phyloP scores from a whole-genome alignment of 148 eudicot species.

The Selenicereus undatus region DNA sequence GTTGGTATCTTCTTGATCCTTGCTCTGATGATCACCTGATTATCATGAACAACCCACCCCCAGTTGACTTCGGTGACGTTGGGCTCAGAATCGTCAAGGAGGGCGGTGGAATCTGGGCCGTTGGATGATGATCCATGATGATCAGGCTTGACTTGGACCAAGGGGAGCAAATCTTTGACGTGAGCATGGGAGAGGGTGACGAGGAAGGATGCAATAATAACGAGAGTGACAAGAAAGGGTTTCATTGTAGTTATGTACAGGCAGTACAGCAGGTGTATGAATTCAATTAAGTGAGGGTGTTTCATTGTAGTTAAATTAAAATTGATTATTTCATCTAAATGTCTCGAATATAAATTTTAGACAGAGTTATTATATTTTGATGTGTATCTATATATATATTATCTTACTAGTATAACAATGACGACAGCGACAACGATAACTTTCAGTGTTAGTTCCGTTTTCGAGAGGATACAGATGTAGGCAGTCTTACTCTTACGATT shows the following conservation, averaged over 20 bases:
- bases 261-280: background rate
- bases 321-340: no score
- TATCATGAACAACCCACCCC: background rate
- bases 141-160: constrained; percentile 1
- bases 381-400: no score
- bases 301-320: background rate
- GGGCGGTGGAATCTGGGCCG: background rate
- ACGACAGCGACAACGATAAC: no score
- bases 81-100: no score
- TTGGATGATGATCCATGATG: background rate
- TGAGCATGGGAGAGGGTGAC: background rate
- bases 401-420: no score
- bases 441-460: no score
- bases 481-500: no score
- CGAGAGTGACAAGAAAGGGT: background rate
- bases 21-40: background rate
- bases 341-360: no score
- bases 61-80: background rate
- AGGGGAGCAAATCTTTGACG: background rate
- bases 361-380: no score
- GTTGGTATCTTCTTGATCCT: background rate
- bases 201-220: background rate
- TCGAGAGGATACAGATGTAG: no score
- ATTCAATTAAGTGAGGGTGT: background rate
- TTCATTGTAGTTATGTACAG: background rate